phyloP scores from a whole-genome alignment of 148 eudicot species.

The Vaccinium macrocarpon region DNA sequence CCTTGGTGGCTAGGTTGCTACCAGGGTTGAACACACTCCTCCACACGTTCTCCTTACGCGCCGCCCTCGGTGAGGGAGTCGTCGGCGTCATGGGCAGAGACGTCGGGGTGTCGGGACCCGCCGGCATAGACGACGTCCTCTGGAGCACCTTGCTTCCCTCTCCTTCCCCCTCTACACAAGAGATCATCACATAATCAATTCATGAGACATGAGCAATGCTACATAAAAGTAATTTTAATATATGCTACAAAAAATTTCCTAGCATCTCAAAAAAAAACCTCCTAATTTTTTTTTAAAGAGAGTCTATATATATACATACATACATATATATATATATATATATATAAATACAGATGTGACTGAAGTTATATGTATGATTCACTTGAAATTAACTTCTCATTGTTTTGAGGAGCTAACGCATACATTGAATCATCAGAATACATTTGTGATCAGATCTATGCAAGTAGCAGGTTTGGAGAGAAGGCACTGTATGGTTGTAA shows the following conservation, averaged over 20 bases:
- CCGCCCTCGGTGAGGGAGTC: slow-evolving; percentile 39
- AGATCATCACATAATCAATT: neutral
- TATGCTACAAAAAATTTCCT: neutral
- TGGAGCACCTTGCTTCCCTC: slow-evolving; percentile 34
- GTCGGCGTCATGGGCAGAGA: slow-evolving; percentile 56
- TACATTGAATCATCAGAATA: too few species aligned
- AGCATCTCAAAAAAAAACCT: neutral
- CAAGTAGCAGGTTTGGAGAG: too few species aligned
- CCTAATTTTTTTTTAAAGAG: neutral
- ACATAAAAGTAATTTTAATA: neutral
- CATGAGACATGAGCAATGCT: neutral
- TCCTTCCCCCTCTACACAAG: slow-evolving; percentile 22
- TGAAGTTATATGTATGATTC: too few species aligned
- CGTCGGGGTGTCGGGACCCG: slow-evolving; percentile 35
- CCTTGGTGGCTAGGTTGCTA: slow-evolving; percentile 66
- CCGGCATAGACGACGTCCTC: slow-evolving; percentile 57
- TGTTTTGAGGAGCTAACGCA: too few species aligned
- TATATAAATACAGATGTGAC: too few species aligned
- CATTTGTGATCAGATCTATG: too few species aligned
- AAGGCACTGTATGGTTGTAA: too few species aligned
- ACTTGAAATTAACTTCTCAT: too few species aligned
- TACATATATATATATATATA: too few species aligned
- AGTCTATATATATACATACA: too few species aligned
- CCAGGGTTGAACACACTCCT: slow-evolving; percentile 94
- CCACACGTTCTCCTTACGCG: slow-evolving; percentile 72